These are phyloP conservation scores for Typha latifolia DNA, from an alignment of 176 grass and related monocot species.

Conservation along the genomic window DNA sequence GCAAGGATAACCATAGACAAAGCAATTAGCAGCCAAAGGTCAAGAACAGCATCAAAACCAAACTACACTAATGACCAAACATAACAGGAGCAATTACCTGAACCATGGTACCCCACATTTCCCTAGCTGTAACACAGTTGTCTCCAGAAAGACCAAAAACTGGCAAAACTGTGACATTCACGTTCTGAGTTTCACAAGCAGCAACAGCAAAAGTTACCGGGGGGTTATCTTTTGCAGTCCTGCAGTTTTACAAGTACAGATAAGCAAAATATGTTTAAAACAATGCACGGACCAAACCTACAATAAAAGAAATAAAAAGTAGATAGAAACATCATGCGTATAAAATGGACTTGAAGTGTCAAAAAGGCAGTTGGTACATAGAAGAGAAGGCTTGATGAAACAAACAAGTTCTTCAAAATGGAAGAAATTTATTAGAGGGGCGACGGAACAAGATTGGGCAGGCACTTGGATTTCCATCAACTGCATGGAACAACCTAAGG, in stretches of 20 bases:
- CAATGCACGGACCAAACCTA: background rate
- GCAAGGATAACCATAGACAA: background rate
- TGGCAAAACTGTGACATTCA: constrained; percentile 78
- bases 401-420: background rate
- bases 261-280: background rate
- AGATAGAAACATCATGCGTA: background rate
- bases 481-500: constrained; percentile 9
- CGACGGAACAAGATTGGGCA: background rate
- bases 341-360: too few species aligned
- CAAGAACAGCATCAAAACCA: background rate
- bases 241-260: constrained; percentile 26
- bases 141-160: constrained; percentile 77
- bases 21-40: background rate
- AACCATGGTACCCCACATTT: constrained; percentile 78
- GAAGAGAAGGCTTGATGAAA: background rate
- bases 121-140: constrained; percentile 72
- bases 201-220: constrained; percentile 94
- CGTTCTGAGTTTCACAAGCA: constrained; percentile 87
- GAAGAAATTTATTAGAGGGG: background rate
- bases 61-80: constrained; percentile 4
- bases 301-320: background rate
- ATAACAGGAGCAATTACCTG: constrained; percentile 40
- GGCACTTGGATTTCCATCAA: background rate
- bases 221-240: constrained; percentile 82
- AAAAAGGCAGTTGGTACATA: background rate